phyloP scores from a whole-genome alignment of 306 rosid genomes.

The Castanopsis chinensis region DNA sequence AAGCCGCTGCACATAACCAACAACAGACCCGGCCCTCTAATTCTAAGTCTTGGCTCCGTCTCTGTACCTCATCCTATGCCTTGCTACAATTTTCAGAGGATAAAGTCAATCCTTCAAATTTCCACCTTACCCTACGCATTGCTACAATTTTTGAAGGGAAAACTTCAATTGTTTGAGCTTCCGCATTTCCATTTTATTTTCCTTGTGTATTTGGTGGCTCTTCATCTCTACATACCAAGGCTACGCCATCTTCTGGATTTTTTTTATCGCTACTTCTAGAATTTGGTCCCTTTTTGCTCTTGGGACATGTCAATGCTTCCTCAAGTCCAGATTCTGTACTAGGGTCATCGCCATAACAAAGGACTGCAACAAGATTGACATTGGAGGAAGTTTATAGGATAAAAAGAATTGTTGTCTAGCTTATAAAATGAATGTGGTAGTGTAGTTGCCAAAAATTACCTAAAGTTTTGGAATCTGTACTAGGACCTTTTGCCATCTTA shows the following conservation, averaged over 20 bases:
- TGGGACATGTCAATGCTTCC: constrained; percentile 28
- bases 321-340: constrained; percentile 41
- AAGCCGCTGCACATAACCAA: too few relatives aligned
- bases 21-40: too few relatives aligned
- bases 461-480: constrained; percentile 37
- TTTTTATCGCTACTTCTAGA: constrained; percentile 29
- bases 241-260: constrained; percentile 24
- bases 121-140: constrained; percentile 60
- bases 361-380: constrained; percentile 44
- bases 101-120: too few relatives aligned
- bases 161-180: constrained; percentile 32
- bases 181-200: constrained; percentile 24
- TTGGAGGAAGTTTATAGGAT: not conserved
- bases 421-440: constrained; percentile 10
- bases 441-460: constrained; percentile 40
- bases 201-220: constrained; percentile 15
- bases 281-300: constrained; percentile 36
- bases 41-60: too few relatives aligned
- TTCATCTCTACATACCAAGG: constrained; percentile 32
- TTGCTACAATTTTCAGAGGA: too few relatives aligned
- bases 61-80: too few relatives aligned
- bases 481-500: constrained; percentile 25
- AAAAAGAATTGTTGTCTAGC: not conserved
- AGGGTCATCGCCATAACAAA: constrained; percentile 27
- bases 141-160: constrained; percentile 69